Percentiles rank a stretch among this genome's conserved stretches.
Evolutionary conservation across 2,329 filamentous ascomycete species (phyloP).

Genomic region (Colletotrichum sp.): DNA sequence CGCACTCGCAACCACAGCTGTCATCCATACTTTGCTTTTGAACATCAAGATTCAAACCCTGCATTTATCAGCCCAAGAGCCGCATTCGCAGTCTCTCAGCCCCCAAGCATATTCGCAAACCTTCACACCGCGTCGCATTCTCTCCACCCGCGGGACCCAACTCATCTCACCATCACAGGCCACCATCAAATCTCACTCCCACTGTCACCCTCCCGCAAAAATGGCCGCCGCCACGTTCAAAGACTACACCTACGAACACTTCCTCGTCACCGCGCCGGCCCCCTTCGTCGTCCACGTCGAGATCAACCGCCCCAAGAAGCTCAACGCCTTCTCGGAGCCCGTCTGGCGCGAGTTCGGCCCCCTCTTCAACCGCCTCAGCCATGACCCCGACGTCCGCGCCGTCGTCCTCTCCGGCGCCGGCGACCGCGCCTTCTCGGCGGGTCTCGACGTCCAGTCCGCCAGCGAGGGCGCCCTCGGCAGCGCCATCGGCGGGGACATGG

Average conservation of each 20-base stretch:
- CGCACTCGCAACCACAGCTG: conserved; percentile 7
- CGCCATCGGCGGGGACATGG: conserved; percentile 37
- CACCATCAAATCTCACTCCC: background rate
- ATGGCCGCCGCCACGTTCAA: conserved; percentile 20
- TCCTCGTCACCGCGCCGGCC: conserved; percentile 74
- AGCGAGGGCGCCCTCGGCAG: conserved; percentile 46
- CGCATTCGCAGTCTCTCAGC: background rate
- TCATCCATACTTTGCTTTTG: background rate
- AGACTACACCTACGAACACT: conserved; percentile 63
- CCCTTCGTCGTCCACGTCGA: conserved; percentile 87
- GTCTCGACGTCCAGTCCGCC: conserved; percentile 81
- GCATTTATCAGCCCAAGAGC: background rate
- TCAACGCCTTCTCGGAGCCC: conserved; percentile 84
- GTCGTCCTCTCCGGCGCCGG: conserved; percentile 84
- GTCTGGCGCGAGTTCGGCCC: conserved; percentile 85
- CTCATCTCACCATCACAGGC: background rate
- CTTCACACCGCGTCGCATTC: background rate
- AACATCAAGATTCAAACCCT: background rate
- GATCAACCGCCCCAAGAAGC: conserved; percentile 84
- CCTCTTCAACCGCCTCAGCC: conserved; percentile 76
- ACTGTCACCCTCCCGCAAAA: background rate
- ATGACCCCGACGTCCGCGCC: conserved; percentile 74
- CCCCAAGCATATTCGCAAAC: background rate
- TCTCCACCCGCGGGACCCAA: background rate
- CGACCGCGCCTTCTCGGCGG: conserved; percentile 82